A percentile compares a stretch with the other conserved stretches of the same genome.
These are phyloP conservation scores for Termitomyces sp. DNA, from an alignment of 768 basidiomycete genomes.

Conservation along the genomic window DNA sequence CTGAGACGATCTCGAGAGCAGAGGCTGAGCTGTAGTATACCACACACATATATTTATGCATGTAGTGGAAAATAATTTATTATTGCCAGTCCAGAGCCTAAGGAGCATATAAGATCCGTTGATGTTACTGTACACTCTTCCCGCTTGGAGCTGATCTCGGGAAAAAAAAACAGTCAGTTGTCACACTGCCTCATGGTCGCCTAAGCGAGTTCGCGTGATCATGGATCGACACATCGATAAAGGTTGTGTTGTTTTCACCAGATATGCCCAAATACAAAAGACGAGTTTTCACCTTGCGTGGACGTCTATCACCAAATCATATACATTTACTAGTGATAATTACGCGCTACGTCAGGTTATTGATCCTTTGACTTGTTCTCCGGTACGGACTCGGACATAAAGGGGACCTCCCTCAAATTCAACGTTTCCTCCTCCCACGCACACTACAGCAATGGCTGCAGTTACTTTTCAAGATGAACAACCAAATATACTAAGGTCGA, in stretches of 20 bases:
- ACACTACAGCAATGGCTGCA: neutral
- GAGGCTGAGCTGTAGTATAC: slow-evolving; percentile 38
- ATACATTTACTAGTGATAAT: slow-evolving; percentile 4
- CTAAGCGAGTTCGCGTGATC: slow-evolving; percentile 26
- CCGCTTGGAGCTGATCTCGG: neutral
- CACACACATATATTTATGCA: neutral
- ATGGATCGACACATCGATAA: slow-evolving; percentile 9
- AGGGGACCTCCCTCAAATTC: neutral
- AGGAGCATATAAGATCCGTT: neutral
- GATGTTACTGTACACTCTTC: neutral
- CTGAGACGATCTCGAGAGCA: slow-evolving; percentile 27
- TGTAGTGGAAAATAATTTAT: neutral
- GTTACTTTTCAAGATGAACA: slow-evolving; percentile 10
- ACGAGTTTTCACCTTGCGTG: neutral
- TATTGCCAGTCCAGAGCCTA: neutral
- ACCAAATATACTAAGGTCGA: slow-evolving; percentile 23
- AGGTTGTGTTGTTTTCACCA: slow-evolving; percentile 1
- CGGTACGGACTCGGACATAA: neutral
- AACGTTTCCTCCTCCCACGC: neutral
- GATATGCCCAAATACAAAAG: neutral
- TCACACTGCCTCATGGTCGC: slow-evolving; percentile 26
- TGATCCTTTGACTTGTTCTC: neutral
- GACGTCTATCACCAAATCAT: neutral
- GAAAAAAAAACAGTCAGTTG: neutral
- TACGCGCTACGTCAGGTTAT: neutral